A percentile compares a stretch with the other conserved stretches of the same genome.
These are phyloP conservation scores for Mucor racemosus DNA, from an alignment of 371 early-diverging fungal species.

Conservation along the genomic window DNA sequence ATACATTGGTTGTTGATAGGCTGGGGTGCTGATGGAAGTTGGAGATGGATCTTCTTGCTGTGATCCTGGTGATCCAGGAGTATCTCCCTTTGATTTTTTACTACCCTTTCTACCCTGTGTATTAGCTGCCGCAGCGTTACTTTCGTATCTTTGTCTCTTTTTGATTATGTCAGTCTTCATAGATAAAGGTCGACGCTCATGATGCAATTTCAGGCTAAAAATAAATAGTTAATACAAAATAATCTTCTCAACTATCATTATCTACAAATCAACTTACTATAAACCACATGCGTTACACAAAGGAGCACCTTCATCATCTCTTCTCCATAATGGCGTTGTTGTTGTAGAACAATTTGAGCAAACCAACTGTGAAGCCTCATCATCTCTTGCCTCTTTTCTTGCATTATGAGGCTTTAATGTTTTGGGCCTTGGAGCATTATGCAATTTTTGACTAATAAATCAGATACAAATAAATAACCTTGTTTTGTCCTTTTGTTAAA, in stretches of 20 bases:
- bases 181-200: conserved; percentile 72
- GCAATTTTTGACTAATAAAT: conserved; percentile 65
- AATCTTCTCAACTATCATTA: not conserved
- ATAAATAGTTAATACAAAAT: not conserved
- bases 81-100: conserved; percentile 18
- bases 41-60: not conserved
- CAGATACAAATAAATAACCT: not conserved
- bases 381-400: conserved; percentile 37
- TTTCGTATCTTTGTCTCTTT: conserved; percentile 78
- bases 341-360: conserved; percentile 91
- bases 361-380: conserved; percentile 49
- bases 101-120: conserved; percentile 14
- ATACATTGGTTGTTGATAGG: not conserved
- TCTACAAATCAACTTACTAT: conserved; percentile 61
- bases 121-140: conserved; percentile 20
- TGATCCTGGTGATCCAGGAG: conserved; percentile 4
- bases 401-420: conserved; percentile 42
- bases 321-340: conserved; percentile 94
- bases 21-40: not conserved
- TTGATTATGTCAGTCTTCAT: conserved; percentile 82
- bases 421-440: conserved; percentile 72
- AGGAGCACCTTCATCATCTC: conserved; percentile 79
- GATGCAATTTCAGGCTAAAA: conserved; percentile 78
- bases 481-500: no score
- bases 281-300: conserved; percentile 97